phyloP scores from a whole-genome alignment of 1,284 basidiomycete species.

The Sparassis latifolia region DNA sequence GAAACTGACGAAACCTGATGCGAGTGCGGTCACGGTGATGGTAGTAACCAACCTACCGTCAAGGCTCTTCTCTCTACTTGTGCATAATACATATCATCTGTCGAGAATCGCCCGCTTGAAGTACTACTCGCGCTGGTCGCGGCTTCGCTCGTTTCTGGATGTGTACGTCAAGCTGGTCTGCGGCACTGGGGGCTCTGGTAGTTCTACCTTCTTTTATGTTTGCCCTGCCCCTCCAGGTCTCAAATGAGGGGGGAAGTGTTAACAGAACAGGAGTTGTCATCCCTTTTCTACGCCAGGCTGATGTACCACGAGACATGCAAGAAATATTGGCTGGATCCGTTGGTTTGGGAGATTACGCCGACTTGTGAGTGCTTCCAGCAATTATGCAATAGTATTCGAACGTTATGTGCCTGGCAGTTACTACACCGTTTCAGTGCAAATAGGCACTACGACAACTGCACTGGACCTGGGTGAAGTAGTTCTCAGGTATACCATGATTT shows the following conservation, averaged over 20 bases:
- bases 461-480: slow-evolving; percentile 22
- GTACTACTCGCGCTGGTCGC: no score
- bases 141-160: no score
- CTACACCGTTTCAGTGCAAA: slow-evolving; percentile 23
- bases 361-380: slow-evolving; percentile 3
- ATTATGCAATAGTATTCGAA: background rate
- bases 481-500: background rate
- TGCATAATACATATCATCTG: no score
- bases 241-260: background rate
- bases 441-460: slow-evolving; percentile 23
- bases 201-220: slow-evolving; percentile 1
- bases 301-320: slow-evolving; percentile 2
- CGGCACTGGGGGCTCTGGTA: background rate
- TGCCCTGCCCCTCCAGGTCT: slow-evolving; percentile 1
- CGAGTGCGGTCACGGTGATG: no score
- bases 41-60: no score
- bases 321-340: slow-evolving; percentile 5
- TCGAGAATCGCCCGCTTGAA: no score
- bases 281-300: slow-evolving; percentile 1
- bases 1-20: no score
- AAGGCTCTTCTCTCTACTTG: no score
- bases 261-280: background rate
- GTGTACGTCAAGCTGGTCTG: slow-evolving; percentile 2
- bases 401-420: slow-evolving; percentile 11
- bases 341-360: slow-evolving; percentile 7